Conservation (phyloP, 306 rosid species). For the Trifolium pratense region DNA sequence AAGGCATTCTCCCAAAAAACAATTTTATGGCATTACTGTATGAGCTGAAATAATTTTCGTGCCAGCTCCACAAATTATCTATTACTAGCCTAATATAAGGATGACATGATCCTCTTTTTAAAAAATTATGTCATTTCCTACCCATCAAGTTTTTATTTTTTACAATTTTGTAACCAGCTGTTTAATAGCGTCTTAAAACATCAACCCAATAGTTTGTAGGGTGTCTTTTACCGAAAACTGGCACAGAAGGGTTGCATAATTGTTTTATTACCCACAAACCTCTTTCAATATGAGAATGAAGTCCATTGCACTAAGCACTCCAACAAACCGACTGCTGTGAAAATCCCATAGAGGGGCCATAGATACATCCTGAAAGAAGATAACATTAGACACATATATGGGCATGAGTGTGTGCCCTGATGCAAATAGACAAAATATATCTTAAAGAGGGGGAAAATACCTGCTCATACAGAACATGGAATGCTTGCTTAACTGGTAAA, state of each 20-base stretch:
- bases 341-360: conserved; percentile 83
- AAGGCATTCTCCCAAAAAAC: conserved; percentile 8
- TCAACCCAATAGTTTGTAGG: not conserved
- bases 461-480: conserved; percentile 81
- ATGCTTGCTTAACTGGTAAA: conserved; percentile 88
- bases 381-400: conserved; percentile 21
- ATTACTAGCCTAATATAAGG: conserved; percentile 26
- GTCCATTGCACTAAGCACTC: conserved; percentile 82
- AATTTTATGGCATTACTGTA: not conserved
- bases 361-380: conserved; percentile 66
- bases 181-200: conserved; percentile 18
- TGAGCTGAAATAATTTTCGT: conserved; percentile 24
- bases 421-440: conserved; percentile 1
- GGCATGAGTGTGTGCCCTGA: conserved; percentile 16
- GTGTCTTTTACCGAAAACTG: conserved; percentile 34
- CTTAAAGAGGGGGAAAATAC: conserved; percentile 44
- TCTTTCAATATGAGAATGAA: conserved; percentile 83
- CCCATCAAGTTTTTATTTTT: not conserved
- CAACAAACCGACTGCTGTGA: conserved; percentile 62
- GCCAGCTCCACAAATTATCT: conserved; percentile 32
- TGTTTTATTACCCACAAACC: conserved; percentile 56
- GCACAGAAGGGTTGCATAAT: conserved; percentile 39
- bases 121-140: not conserved
- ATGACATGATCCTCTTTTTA: conserved; percentile 2
- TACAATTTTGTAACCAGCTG: conserved; percentile 23